Evolutionary conservation across 441 rosid genomes (phyloP).

Genomic region (Metrosideros polymorpha): DNA sequence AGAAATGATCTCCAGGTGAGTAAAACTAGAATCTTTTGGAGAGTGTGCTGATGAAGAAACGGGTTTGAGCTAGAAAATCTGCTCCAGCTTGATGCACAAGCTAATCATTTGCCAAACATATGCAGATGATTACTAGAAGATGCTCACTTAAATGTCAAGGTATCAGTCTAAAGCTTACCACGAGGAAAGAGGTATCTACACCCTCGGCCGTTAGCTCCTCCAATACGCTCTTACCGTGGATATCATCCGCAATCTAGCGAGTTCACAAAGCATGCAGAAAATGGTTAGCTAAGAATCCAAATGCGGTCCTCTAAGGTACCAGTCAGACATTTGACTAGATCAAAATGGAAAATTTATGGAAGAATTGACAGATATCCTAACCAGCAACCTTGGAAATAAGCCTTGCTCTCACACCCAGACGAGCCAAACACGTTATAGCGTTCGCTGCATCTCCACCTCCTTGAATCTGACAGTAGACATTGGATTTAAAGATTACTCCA

Average conservation of each 20-base stretch:
- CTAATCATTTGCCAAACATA: not conserved
- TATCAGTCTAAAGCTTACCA: conserved; percentile 29
- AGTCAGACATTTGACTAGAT: not conserved
- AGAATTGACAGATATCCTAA: not conserved
- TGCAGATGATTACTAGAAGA: not conserved
- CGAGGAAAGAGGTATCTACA: conserved; percentile 64
- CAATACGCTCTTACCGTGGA: conserved; percentile 55
- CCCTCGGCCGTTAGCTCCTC: conserved; percentile 73
- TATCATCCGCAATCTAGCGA: conserved; percentile 62
- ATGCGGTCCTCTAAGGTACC: not conserved
- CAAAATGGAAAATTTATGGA: not conserved
- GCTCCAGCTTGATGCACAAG: not conserved
- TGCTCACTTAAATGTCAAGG: not conserved
- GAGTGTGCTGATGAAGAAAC: not conserved
- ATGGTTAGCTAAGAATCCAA: not conserved
- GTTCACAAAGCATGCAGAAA: not conserved
- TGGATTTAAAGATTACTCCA: not conserved
- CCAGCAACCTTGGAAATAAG: not conserved
- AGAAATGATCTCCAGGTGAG: not conserved
- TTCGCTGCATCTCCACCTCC: conserved; percentile 12
- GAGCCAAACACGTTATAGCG: not conserved
- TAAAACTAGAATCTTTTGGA: not conserved
- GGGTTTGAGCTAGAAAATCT: not conserved
- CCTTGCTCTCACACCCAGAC: conserved; percentile 4
- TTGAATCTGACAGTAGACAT: not conserved